Evolutionary conservation across 441 rosid species (phyloP).

Genomic region (Daphne laureola): DNA sequence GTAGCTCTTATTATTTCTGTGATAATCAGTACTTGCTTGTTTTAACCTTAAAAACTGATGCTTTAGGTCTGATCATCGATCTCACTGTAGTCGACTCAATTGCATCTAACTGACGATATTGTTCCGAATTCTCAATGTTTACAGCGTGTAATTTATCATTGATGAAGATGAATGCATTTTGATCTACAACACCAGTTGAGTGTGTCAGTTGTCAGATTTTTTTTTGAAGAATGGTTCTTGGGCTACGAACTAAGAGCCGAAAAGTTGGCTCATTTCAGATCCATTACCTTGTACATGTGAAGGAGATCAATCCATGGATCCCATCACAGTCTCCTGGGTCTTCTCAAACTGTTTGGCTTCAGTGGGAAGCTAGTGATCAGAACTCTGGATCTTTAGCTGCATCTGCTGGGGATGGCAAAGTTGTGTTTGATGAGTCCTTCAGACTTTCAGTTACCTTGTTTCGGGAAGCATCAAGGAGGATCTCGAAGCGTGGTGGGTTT

Average conservation of each 20-base stretch:
- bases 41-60: not conserved
- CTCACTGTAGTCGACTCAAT: no score
- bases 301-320: constrained; percentile 83
- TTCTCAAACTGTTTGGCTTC: constrained; percentile 48
- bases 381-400: constrained; percentile 55
- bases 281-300: constrained; percentile 47
- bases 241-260: constrained; percentile 59
- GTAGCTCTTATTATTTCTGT: not conserved
- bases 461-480: constrained; percentile 38
- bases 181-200: constrained; percentile 6
- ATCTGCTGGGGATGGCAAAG: constrained; percentile 43
- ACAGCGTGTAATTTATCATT: constrained; percentile 3
- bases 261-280: constrained; percentile 38
- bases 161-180: constrained; percentile 14
- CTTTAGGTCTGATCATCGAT: no score
- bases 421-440: constrained; percentile 52
- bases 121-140: not conserved
- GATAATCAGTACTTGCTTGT: not conserved
- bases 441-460: constrained; percentile 41
- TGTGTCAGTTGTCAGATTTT: constrained; percentile 7
- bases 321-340: constrained; percentile 37
- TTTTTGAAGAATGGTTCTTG: constrained; percentile 57
- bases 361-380: constrained; percentile 66
- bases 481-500: constrained; percentile 30
- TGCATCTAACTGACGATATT: not conserved